phyloP scores from a whole-genome alignment of 2,329 filamentous ascomycete genomes.

The Fusarium austroafricanum region DNA sequence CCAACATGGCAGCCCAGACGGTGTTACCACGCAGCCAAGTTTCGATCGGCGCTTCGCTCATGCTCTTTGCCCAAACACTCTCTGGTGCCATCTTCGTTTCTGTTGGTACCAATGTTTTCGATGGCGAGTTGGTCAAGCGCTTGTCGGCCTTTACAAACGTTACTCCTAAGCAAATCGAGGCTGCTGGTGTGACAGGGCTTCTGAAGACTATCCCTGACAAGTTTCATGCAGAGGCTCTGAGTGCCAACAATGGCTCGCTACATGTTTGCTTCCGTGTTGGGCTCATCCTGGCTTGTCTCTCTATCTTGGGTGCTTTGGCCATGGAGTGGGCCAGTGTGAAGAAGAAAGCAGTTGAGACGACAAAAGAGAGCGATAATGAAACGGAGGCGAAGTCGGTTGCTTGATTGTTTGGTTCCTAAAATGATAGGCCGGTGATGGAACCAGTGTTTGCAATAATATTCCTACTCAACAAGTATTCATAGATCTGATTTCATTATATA shows the following conservation, averaged over 20 bases:
- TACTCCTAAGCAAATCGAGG: slow-evolving; percentile 19
- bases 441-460: background rate
- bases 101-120: slow-evolving; percentile 63
- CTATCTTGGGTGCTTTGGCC: slow-evolving; percentile 58
- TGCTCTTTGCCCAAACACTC: slow-evolving; percentile 59
- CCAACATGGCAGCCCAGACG: slow-evolving; percentile 59
- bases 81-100: slow-evolving; percentile 63
- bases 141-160: slow-evolving; percentile 14
- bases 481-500: background rate
- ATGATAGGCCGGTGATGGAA: background rate
- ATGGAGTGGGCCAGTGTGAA: slow-evolving; percentile 9
- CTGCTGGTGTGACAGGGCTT: slow-evolving; percentile 13
- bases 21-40: slow-evolving; percentile 57
- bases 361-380: background rate
- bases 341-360: background rate
- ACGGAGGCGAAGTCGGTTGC: background rate
- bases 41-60: slow-evolving; percentile 59
- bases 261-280: slow-evolving; percentile 66
- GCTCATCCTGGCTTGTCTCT: slow-evolving; percentile 60
- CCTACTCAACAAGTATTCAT: background rate
- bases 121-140: slow-evolving; percentile 54
- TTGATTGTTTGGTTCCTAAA: background rate
- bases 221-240: slow-evolving; percentile 21
- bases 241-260: slow-evolving; percentile 68
- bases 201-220: slow-evolving; percentile 3